Base-by-base conservation (phyloP, 2,329 filamentous ascomycete genomes). In the Colletotrichum sp. region DNA sequence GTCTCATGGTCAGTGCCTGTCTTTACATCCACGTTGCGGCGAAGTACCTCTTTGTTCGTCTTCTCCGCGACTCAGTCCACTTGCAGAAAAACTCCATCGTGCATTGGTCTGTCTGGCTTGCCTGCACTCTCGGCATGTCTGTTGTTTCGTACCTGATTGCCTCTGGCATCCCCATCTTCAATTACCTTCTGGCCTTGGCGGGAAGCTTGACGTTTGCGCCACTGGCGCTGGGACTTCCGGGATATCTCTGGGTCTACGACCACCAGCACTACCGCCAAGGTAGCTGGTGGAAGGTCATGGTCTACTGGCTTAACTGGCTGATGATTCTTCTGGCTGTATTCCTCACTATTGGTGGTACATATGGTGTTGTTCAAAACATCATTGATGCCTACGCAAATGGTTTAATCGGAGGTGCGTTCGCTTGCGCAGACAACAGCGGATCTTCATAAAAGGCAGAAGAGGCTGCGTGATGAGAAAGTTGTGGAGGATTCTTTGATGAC, bases 331-430 rank as follows among this genome's bases (percentile, higher is more conserved):
- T 86, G 1, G 84, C 83, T 0, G 79, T 79, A 1, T 87, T 87
- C 72, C 43, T 87, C 76, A 85, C 83, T 2, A 76, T 86, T 24
- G 85, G 84, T 16, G 86, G 86, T 4, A 87, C 85, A 3, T 86
- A 86, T 70, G 85, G 88, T 43, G 87, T 89, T 3, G 85, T 90
- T 28, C 83, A 88, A 72, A 83, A 88, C 77, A 90, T 91, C 75
- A 87, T 88, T 68, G 82, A 88, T 68, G 88, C 89, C 1, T 91
- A 91, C 79, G 85, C 84, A 6, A 83, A 83, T 64, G 87, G 86
- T 1, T 79, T 83, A 67, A 89, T 90, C 72, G 85, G 85, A 38
- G 82, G 81, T 55, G 87, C 87, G 0, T 90, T 89, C 70, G 86
- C 85, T n/a, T 89, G 88, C 75, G 86, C 84, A 4, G 87, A 89